A percentile compares a stretch with the other conserved stretches of the same genome.
These are phyloP conservation scores for Candida silvicultrix DNA, from an alignment of 805 yeast genomes.

Conservation along the genomic window DNA sequence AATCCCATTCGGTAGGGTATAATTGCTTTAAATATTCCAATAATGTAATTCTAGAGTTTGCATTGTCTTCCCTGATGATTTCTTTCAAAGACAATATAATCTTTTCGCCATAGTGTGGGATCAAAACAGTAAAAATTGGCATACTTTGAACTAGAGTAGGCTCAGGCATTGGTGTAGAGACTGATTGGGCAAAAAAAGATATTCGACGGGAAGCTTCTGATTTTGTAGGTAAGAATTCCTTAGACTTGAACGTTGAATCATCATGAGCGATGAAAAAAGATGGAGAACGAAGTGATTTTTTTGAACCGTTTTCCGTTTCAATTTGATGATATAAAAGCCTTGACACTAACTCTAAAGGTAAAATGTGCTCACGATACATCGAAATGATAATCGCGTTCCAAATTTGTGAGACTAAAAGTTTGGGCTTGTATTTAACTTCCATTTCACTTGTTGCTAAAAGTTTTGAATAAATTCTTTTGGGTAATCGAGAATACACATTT, in stretches of 20 bases:
- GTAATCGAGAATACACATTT: slow-evolving; percentile 67
- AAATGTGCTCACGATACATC: slow-evolving; percentile 74
- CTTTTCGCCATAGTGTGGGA: slow-evolving; percentile 86
- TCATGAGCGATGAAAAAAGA: slow-evolving; percentile 78
- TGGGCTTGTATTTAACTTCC: slow-evolving; percentile 36
- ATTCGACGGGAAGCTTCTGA: slow-evolving; percentile 80
- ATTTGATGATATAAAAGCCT: slow-evolving; percentile 47
- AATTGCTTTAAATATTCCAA: slow-evolving; percentile 73
- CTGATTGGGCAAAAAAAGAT: slow-evolving; percentile 84
- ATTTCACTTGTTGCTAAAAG: slow-evolving; percentile 40
- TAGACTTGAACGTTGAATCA: slow-evolving; percentile 58
- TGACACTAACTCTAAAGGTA: slow-evolving; percentile 68
- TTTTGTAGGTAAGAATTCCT: slow-evolving; percentile 52
- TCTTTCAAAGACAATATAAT: slow-evolving; percentile 70
- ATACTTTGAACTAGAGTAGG: slow-evolving; percentile 58
- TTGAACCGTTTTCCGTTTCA: slow-evolving; percentile 24
- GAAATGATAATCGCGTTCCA: slow-evolving; percentile 85
- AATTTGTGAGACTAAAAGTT: slow-evolving; percentile 55
- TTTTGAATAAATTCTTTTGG: slow-evolving; percentile 70
- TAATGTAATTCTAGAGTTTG: slow-evolving; percentile 66
- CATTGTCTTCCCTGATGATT: slow-evolving; percentile 62
- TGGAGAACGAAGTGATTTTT: slow-evolving; percentile 56
- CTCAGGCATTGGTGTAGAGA: slow-evolving; percentile 79
- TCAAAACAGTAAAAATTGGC: slow-evolving; percentile 79
- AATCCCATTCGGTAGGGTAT: slow-evolving; percentile 73